Evolutionary conservation across 768 basidiomycete species (phyloP).

Genomic region (Rhodocollybia butyracea): DNA sequence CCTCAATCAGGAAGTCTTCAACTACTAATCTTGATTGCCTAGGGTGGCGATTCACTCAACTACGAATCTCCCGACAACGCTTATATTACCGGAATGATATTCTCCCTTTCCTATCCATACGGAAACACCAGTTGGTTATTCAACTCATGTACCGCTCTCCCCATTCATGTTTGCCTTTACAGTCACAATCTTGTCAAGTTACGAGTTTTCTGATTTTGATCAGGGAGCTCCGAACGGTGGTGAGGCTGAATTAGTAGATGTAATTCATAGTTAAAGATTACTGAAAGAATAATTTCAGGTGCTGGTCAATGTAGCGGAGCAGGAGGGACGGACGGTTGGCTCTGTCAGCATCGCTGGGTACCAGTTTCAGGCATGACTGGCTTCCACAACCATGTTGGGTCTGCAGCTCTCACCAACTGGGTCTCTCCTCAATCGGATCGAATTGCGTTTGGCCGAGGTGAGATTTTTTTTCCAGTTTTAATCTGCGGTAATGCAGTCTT

Average conservation of each 20-base stretch:
- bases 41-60: conserved; percentile 55
- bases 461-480: conserved; percentile 3
- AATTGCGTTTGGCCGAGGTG: conserved; percentile 67
- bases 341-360: conserved; percentile 62
- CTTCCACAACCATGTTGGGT: conserved; percentile 58
- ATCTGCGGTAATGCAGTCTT: neutral
- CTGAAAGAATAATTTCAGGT: conserved; percentile 25
- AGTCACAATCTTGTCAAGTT: conserved; percentile 61
- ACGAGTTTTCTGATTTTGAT: conserved; percentile 46
- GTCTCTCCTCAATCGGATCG: conserved; percentile 52
- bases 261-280: neutral
- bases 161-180: conserved; percentile 8
- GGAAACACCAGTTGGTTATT: conserved; percentile 30
- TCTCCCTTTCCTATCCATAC: conserved; percentile 66
- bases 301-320: conserved; percentile 47
- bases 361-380: conserved; percentile 62
- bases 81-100: conserved; percentile 56
- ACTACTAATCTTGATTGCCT: neutral
- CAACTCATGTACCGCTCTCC: neutral
- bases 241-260: conserved; percentile 14
- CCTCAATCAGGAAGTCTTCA: neutral
- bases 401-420: conserved; percentile 51
- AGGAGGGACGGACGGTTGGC: conserved; percentile 57
- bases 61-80: conserved; percentile 62
- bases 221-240: conserved; percentile 61